Evolutionary conservation across 345 rosid species (phyloP).

Genomic region (Citrus medica): DNA sequence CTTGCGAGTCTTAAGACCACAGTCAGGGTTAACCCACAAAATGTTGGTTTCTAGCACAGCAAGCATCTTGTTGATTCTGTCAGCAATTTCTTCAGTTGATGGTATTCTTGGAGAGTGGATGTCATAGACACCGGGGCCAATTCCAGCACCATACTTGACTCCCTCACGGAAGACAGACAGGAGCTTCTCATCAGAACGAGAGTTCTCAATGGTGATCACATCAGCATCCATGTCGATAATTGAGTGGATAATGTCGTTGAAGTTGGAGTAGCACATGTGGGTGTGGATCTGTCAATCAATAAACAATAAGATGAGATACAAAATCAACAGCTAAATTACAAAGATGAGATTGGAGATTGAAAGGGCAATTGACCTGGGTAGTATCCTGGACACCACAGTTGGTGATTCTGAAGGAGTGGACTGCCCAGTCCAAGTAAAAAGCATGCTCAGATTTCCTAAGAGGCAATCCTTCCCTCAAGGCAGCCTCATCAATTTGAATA

Average conservation of each 20-base stretch:
- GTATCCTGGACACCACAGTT: slow-evolving; percentile 85
- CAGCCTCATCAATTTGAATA: slow-evolving; percentile 99
- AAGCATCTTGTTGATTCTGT: slow-evolving; percentile 94
- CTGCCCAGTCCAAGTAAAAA: slow-evolving; percentile 99
- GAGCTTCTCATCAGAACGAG: slow-evolving; percentile 97
- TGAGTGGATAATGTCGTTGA: slow-evolving; percentile 96
- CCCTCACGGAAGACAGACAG: slow-evolving; percentile 98
- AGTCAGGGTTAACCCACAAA: slow-evolving; percentile 99
- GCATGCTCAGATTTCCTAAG: slow-evolving; percentile 97
- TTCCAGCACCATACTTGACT: slow-evolving; percentile 94
- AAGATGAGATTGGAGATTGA: not conserved
- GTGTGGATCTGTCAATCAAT: slow-evolving; percentile 70
- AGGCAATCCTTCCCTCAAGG: slow-evolving; percentile 95
- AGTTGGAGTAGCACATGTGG: slow-evolving; percentile 99
- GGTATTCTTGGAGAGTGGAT: slow-evolving; percentile 99
- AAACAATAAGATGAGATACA: not conserved
- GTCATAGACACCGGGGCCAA: slow-evolving; percentile 95
- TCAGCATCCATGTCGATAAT: slow-evolving; percentile 97
- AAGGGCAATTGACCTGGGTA: slow-evolving; percentile 60
- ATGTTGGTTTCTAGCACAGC: slow-evolving; percentile 84
- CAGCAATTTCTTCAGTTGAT: slow-evolving; percentile 86
- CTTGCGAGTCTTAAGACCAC: slow-evolving; percentile 94
- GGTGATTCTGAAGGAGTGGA: slow-evolving; percentile 98
- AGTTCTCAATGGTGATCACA: slow-evolving; percentile 98
- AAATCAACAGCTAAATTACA: not conserved